phyloP scores from a whole-genome alignment of 345 rosid species.

The Schrenkiella parvula region DNA sequence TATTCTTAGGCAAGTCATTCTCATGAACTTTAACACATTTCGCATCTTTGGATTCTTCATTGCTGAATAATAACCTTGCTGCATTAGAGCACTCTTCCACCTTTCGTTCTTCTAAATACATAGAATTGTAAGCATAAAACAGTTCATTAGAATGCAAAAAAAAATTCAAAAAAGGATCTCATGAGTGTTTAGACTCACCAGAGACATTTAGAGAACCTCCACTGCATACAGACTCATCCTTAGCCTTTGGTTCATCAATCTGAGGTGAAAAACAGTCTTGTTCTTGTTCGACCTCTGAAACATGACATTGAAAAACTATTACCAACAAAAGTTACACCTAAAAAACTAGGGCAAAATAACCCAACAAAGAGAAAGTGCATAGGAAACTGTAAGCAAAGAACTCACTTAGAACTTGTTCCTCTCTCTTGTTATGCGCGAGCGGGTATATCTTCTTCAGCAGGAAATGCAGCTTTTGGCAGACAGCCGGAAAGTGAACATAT shows the following conservation, averaged over 20 bases:
- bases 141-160: background rate
- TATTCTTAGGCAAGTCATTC: background rate
- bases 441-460: slow-evolving; percentile 70
- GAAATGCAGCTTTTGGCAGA: slow-evolving; percentile 60
- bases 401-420: slow-evolving; percentile 52
- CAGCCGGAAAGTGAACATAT: slow-evolving; percentile 60
- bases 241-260: slow-evolving; percentile 31
- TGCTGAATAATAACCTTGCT: slow-evolving; percentile 12
- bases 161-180: background rate
- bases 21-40: background rate
- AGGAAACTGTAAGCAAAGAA: background rate
- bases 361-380: background rate
- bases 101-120: slow-evolving; percentile 4
- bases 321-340: background rate
- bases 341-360: background rate
- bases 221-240: slow-evolving; percentile 23
- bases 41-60: slow-evolving; percentile 13
- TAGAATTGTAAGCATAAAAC: background rate
- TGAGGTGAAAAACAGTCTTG: slow-evolving; percentile 46
- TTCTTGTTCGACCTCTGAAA: slow-evolving; percentile 58
- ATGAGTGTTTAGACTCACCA: slow-evolving; percentile 9
- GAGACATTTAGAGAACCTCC: slow-evolving; percentile 17
- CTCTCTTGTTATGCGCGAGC: slow-evolving; percentile 46
- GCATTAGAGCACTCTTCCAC: slow-evolving; percentile 20
- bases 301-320: slow-evolving; percentile 1